Base-by-base conservation (phyloP, 179 eudicot genomes). In the Carnegiea gigantea region DNA sequence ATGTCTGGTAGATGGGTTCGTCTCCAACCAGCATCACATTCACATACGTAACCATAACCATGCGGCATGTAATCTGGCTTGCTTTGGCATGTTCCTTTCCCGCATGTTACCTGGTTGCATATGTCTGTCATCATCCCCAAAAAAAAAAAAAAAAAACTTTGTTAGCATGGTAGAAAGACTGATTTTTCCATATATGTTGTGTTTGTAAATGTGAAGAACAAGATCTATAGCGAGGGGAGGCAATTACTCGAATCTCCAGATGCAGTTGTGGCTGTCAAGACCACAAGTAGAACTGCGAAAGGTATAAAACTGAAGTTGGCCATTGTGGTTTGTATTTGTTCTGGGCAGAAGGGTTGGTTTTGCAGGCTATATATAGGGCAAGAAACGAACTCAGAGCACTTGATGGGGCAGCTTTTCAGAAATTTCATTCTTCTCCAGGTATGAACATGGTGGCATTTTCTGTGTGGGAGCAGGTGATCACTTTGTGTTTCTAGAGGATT, bases 21-120 rank as follows among this genome's bases (percentile, higher is more conserved):
- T 73, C 82, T 82, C 89, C 87, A 87, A 30, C 89, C 89, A 38
- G 83, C 75, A 30, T 87, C 87, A 64, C 89, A 87, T 74, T 87
- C 89, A 76, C 89, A 87, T 57, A n/a, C 30, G 51, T 59, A 87
- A 68, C 84, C 87, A 75, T 79, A 87, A 74, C 84, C 87, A 77
- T 79, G 60, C 36, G 89, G 87, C 43, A 82, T 38, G 65, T 81
- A 77, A 18, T 77, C 82, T 59, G 85, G 53, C 70, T 81, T 83
- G 1, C 82, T 65, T 76, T 87, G 80, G 81, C 89, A 87, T 8
- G 82, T 84, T 74, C 89, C 89, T 77, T 80, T 87, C 40, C 89
- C 89, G 51, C 89, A 87, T 46, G 46, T 80, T 59, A 82, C 76
- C 54, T 80, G 70, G 44, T 79, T 72, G 79, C 89, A 87, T 77